phyloP scores from a whole-genome alignment of 2,329 filamentous ascomycete genomes.

The Cytospora schulzeri region DNA sequence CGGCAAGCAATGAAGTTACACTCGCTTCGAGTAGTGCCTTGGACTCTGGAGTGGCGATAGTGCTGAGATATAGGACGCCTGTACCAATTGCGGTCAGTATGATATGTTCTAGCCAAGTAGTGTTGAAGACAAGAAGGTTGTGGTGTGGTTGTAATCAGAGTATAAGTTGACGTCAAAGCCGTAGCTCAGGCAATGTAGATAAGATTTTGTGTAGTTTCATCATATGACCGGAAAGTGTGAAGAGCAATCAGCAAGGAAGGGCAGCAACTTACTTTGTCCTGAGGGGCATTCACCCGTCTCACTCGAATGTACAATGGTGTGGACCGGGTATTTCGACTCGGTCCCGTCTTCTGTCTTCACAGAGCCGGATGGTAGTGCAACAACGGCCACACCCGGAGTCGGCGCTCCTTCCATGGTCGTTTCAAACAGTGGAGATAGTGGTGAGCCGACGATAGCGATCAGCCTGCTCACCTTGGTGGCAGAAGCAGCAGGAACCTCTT shows the following conservation, averaged over 20 bases:
- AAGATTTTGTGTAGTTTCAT: slow-evolving; percentile 76
- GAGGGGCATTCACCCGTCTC: slow-evolving; percentile 89
- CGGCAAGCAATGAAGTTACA: slow-evolving; percentile 43
- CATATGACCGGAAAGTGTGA: slow-evolving; percentile 58
- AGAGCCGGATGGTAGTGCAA: slow-evolving; percentile 63
- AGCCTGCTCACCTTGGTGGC: slow-evolving; percentile 54
- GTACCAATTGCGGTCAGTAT: slow-evolving; percentile 36
- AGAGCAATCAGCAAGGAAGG: slow-evolving; percentile 23
- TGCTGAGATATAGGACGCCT: slow-evolving; percentile 47
- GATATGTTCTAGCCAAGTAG: slow-evolving; percentile 7
- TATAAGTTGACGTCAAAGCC: slow-evolving; percentile 76
- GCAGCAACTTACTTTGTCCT: slow-evolving; percentile 78
- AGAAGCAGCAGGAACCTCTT: slow-evolving; percentile 34
- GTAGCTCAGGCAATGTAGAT: slow-evolving; percentile 99
- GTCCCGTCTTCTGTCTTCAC: slow-evolving; percentile 40
- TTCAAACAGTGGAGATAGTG: slow-evolving; percentile 69
- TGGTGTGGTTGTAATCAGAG: slow-evolving; percentile 67
- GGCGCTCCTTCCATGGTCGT: slow-evolving; percentile 73
- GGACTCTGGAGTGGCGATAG: slow-evolving; percentile 41
- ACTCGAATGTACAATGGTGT: slow-evolving; percentile 75
- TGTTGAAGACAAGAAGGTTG: slow-evolving; percentile 27
- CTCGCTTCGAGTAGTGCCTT: slow-evolving; percentile 43
- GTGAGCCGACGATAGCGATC: slow-evolving; percentile 69
- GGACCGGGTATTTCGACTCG: slow-evolving; percentile 50
- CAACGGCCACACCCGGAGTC: slow-evolving; percentile 70